Evolutionary conservation across 345 rosid genomes (phyloP).

Genomic region (Corchorus olitorius): DNA sequence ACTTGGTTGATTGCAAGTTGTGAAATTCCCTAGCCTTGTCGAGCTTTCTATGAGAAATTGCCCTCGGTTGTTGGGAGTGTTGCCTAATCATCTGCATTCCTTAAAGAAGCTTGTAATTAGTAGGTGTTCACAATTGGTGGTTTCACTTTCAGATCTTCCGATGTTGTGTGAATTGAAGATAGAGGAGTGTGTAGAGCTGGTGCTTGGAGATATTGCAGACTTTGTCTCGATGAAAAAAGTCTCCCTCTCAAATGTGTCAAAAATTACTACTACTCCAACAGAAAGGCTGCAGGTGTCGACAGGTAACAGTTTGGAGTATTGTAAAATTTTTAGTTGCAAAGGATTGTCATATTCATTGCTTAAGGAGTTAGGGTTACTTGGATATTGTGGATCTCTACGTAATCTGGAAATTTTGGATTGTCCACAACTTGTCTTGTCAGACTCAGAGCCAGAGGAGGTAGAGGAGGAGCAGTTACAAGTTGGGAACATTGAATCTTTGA

Average conservation of each 20-base stretch:
- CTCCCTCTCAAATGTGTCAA: too few species aligned
- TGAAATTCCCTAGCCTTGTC: neutral
- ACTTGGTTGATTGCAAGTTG: neutral
- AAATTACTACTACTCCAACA: neutral
- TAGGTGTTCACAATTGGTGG: neutral
- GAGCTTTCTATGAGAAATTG: neutral
- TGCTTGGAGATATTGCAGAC: neutral
- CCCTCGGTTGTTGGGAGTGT: neutral
- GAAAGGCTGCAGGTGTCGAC: neutral
- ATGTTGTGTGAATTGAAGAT: neutral
- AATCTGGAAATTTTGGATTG: neutral
- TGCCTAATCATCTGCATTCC: neutral
- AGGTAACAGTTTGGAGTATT: neutral
- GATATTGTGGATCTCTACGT: neutral
- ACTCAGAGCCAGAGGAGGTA: constrained; percentile 1
- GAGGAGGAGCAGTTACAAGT: neutral
- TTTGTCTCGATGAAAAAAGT: too few species aligned
- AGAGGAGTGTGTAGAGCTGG: neutral
- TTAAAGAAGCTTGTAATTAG: neutral
- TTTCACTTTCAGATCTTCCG: neutral
- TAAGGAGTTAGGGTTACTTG: neutral
- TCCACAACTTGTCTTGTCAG: constrained; percentile 1
- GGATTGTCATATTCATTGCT: neutral
- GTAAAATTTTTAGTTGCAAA: neutral
- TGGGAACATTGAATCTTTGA: neutral